A percentile compares a stretch with the other conserved stretches of the same genome.
Evolutionary conservation across 2,329 filamentous ascomycete genomes (phyloP).

Genomic region (Coniochaeta sp.): DNA sequence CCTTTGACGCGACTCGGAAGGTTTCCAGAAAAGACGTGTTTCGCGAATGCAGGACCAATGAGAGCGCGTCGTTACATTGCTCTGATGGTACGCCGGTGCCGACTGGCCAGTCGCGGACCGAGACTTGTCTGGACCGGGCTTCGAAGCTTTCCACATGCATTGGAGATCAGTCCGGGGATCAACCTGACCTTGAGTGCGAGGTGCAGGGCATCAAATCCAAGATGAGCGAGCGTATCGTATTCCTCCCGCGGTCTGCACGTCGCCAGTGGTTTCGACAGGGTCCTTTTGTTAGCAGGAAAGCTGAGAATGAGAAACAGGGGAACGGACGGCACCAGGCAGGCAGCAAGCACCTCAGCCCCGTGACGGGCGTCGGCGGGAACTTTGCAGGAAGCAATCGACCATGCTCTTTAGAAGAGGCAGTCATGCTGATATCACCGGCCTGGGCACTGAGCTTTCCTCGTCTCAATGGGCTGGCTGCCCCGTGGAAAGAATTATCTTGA

Average conservation of each 20-base stretch:
- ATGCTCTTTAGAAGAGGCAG: too few relatives aligned
- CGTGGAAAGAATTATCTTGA: too few relatives aligned
- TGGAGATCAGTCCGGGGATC: background rate
- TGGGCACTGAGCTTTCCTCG: too few relatives aligned
- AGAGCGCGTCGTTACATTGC: background rate
- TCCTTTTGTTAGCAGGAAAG: background rate
- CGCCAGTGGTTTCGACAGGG: background rate
- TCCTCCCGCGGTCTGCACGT: background rate
- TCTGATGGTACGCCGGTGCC: background rate
- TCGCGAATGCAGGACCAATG: background rate
- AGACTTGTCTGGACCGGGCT: background rate
- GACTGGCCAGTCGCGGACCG: background rate
- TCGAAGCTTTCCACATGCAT: background rate
- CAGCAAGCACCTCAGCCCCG: background rate
- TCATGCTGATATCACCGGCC: too few relatives aligned
- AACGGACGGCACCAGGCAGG: background rate
- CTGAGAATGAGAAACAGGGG: background rate
- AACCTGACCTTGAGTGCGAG: background rate
- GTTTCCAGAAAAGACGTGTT: background rate
- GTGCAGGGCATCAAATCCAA: background rate
- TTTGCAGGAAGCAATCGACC: too few relatives aligned
- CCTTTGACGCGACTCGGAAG: background rate
- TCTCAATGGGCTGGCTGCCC: too few relatives aligned
- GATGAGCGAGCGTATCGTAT: background rate
- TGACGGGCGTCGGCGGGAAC: background rate